A percentile compares a stretch with the other conserved stretches of the same genome.
Conservation (phyloP, 2,329 filamentous ascomycete genomes). For the Aspergillus sp. region DNA sequence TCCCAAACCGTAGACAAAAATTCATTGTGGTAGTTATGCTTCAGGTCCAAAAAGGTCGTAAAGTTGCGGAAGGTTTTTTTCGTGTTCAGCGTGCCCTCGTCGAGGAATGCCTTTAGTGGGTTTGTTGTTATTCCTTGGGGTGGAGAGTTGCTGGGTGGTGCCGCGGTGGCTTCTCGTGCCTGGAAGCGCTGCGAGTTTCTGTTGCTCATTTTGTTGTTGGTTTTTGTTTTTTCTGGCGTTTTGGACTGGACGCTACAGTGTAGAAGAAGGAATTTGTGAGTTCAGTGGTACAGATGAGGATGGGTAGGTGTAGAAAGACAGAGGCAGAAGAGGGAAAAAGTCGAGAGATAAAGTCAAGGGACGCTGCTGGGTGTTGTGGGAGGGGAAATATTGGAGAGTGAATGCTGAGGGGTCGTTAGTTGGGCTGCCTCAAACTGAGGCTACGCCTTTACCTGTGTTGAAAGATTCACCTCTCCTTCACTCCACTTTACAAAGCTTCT, state of each 20-base stretch:
- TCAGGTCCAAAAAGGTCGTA: constrained; percentile 17
- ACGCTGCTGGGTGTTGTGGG: too few species aligned
- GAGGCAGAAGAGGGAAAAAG: background rate
- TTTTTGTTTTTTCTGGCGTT: background rate
- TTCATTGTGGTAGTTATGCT: constrained; percentile 7
- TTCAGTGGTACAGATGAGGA: background rate
- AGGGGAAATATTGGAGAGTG: too few species aligned
- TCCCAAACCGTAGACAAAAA: constrained; percentile 11
- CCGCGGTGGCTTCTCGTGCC: too few species aligned
- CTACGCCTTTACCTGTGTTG: too few species aligned
- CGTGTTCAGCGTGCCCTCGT: constrained; percentile 7
- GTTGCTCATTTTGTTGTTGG: background rate
- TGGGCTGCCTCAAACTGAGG: too few species aligned
- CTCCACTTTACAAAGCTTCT: too few species aligned
- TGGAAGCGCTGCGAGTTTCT: too few species aligned
- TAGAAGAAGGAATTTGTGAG: background rate
- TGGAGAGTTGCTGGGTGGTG: too few species aligned
- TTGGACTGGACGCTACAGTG: background rate
- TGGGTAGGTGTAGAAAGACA: background rate
- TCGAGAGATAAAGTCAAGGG: too few species aligned
- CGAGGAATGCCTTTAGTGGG: constrained; percentile 7
- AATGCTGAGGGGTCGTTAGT: too few species aligned
- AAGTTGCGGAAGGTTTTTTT: constrained; percentile 14
- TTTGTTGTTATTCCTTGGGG: background rate
- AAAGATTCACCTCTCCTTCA: too few species aligned